A percentile compares a stretch with the other conserved stretches of the same genome.
These are phyloP conservation scores for Chrysoporthe cubensis DNA, from an alignment of 2,329 filamentous ascomycete genomes.

Conservation along the genomic window DNA sequence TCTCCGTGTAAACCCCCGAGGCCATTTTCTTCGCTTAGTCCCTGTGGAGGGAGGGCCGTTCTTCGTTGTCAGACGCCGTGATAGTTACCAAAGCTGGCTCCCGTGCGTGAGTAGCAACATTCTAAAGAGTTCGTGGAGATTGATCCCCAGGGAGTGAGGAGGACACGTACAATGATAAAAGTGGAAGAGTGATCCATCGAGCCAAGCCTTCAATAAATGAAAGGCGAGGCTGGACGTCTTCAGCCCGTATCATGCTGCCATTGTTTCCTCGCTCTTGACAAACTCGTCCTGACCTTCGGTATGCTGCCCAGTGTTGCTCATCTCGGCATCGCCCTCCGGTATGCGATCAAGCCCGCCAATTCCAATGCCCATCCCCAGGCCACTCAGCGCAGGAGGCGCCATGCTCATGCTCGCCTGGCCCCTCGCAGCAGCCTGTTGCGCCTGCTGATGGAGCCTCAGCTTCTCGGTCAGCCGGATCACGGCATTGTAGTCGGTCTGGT, in stretches of 20 bases:
- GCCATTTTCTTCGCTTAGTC: slow-evolving; percentile 9
- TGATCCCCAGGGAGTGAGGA: too few relatives aligned
- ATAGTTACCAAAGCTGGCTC: slow-evolving; percentile 14
- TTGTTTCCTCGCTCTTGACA: slow-evolving; percentile 43
- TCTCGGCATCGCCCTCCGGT: slow-evolving; percentile 60
- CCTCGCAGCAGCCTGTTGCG: slow-evolving; percentile 35
- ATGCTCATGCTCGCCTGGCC: slow-evolving; percentile 22
- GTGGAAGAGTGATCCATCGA: not conserved
- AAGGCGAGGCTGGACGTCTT: not conserved
- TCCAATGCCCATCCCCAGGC: slow-evolving; percentile 30
- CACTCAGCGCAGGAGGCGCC: slow-evolving; percentile 33
- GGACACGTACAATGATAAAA: slow-evolving; percentile 17
- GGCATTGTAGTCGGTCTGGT: slow-evolving; percentile 76
- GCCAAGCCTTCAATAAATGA: not conserved
- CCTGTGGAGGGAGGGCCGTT: slow-evolving; percentile 26
- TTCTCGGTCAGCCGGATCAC: slow-evolving; percentile 87
- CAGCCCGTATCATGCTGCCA: slow-evolving; percentile 33
- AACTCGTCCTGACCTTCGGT: slow-evolving; percentile 28
- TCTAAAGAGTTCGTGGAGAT: not conserved
- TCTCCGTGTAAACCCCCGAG: slow-evolving; percentile 18
- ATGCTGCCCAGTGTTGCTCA: slow-evolving; percentile 43
- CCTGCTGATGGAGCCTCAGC: slow-evolving; percentile 68
- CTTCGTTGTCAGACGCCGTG: slow-evolving; percentile 25
- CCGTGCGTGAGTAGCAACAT: not conserved
- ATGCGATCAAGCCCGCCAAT: slow-evolving; percentile 59